These are phyloP conservation scores for Eucalyptus pauciflora DNA, from an alignment of 345 rosid species.

Conservation along the genomic window DNA sequence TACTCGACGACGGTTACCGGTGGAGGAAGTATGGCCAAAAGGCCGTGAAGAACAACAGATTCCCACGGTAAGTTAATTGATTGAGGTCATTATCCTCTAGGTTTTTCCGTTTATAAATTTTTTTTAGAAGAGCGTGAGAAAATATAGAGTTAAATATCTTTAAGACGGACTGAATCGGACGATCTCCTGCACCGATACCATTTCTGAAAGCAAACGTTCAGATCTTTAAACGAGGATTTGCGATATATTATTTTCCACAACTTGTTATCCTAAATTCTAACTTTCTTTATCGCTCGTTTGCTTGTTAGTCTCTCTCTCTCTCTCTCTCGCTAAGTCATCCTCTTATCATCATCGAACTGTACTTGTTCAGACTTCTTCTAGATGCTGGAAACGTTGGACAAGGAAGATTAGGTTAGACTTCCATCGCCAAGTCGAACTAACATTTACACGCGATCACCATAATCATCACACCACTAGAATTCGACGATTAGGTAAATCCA, in stretches of 20 bases:
- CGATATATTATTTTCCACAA: not conserved
- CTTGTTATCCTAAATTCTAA: not conserved
- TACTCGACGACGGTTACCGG: not conserved
- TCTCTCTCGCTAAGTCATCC: not conserved
- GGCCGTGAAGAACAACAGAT: not conserved
- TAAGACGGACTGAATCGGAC: not conserved
- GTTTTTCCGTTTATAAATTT: not conserved
- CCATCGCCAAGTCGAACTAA: not conserved
- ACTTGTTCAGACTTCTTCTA: not conserved
- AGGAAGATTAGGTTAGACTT: not conserved
- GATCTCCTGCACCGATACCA: not conserved
- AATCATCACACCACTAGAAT: not conserved
- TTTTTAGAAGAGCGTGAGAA: not conserved
- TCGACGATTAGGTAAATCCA: not conserved
- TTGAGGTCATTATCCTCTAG: not conserved
- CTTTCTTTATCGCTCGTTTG: not conserved
- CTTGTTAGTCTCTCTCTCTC: not conserved
- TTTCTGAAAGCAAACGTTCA: not conserved
- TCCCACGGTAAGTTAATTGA: not conserved
- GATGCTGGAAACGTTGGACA: not conserved
- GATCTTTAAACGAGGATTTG: not conserved
- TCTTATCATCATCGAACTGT: not conserved
- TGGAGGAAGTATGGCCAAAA: slow-evolving; percentile 3
- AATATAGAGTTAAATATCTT: not conserved
- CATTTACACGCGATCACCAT: not conserved